Percentiles rank a stretch among this genome's conserved stretches.
Conservation (phyloP, 2,329 filamentous ascomycete species). For the Sporothrix humicola region DNA sequence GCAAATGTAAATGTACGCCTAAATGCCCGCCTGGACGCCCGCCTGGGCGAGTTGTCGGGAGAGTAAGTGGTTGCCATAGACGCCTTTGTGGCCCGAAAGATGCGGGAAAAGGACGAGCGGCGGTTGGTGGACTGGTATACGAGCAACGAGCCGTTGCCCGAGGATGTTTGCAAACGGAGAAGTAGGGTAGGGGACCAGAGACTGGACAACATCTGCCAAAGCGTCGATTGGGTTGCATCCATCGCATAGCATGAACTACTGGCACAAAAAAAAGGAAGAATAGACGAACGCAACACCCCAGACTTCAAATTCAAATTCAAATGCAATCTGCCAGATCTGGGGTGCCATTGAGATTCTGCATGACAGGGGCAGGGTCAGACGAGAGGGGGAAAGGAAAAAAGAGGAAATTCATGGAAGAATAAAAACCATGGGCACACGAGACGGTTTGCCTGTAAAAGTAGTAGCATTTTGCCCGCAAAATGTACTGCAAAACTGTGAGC, state of each 20-base stretch:
- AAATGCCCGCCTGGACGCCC: too few relatives aligned
- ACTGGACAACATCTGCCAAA: background rate
- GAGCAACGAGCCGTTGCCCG: too few relatives aligned
- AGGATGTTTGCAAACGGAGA: too few relatives aligned
- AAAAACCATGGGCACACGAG: background rate
- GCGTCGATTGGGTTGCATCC: background rate
- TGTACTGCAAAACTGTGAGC: background rate
- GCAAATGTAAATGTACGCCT: too few relatives aligned
- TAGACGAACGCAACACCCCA: constrained; percentile 11
- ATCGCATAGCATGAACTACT: background rate
- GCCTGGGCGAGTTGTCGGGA: too few relatives aligned
- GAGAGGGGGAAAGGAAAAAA: background rate
- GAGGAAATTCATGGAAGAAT: background rate
- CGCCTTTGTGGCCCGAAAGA: too few relatives aligned
- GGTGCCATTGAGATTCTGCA: background rate
- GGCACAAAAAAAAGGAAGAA: background rate
- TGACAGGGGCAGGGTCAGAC: background rate
- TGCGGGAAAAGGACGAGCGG: too few relatives aligned
- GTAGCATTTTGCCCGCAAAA: background rate
- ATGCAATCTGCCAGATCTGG: background rate
- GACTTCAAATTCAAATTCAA: background rate
- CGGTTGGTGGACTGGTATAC: too few relatives aligned
- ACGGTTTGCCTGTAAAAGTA: background rate
- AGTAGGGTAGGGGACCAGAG: background rate
- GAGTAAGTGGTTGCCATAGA: too few relatives aligned